These are phyloP conservation scores for Jatropha curcas DNA, from an alignment of 345 rosid species.

Conservation along the genomic window DNA sequence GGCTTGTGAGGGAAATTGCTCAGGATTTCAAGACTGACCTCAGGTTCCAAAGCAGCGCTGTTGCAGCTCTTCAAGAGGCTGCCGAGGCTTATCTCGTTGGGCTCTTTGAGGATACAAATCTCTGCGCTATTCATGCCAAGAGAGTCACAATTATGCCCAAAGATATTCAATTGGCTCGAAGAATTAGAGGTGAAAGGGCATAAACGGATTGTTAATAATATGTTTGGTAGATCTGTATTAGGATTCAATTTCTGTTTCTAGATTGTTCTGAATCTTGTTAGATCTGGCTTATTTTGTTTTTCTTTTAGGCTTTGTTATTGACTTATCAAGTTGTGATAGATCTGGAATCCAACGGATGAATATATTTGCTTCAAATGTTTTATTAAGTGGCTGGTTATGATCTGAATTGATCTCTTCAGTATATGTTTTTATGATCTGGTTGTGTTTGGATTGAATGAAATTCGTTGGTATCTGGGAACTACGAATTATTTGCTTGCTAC, in stretches of 20 bases:
- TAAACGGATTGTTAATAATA: neutral
- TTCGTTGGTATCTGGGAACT: too few species aligned
- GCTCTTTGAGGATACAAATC: slow-evolving; percentile 14
- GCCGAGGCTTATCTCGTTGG: slow-evolving; percentile 18
- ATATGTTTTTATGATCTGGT: too few species aligned
- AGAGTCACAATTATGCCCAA: slow-evolving; percentile 23
- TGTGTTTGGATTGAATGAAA: too few species aligned
- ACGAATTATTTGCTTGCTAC: too few species aligned
- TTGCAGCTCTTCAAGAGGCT: slow-evolving; percentile 16
- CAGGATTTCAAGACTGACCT: slow-evolving; percentile 25
- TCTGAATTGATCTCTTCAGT: too few species aligned
- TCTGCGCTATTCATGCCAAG: slow-evolving; percentile 18
- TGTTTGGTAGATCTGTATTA: neutral
- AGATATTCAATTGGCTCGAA: slow-evolving; percentile 19
- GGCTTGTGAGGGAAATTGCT: slow-evolving; percentile 25
- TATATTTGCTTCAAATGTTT: too few species aligned
- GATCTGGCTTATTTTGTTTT: neutral
- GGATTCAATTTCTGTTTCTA: neutral
- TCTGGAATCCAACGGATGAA: neutral
- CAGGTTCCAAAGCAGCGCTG: slow-evolving; percentile 17
- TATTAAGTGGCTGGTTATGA: too few species aligned
- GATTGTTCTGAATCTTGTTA: neutral
- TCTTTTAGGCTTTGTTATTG: neutral
- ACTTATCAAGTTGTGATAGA: neutral
- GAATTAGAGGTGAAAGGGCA: slow-evolving; percentile 21